Evolutionary conservation across 345 rosid species (phyloP).

Genomic region (Viola odorata): DNA sequence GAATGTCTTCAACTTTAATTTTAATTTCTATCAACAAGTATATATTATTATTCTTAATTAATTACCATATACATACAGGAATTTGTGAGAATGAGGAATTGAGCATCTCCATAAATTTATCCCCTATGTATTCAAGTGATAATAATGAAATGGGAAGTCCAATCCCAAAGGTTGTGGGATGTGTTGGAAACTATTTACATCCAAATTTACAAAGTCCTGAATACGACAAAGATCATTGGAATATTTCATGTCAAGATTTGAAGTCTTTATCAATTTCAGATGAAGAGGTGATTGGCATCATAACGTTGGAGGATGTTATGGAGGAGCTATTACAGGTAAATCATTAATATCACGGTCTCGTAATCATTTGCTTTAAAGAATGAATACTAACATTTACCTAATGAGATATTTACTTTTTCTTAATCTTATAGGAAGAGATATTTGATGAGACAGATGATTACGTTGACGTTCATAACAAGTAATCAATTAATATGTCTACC

Average conservation of each 20-base stretch:
- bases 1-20: not conserved
- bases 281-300: slow-evolving; percentile 67
- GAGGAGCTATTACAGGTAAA: slow-evolving; percentile 74
- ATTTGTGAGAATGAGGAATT: slow-evolving; percentile 17
- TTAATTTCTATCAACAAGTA: too few species aligned
- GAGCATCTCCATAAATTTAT: slow-evolving; percentile 17
- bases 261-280: slow-evolving; percentile 28
- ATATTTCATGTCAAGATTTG: slow-evolving; percentile 20
- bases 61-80: slow-evolving; percentile 16
- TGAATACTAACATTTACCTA: not conserved
- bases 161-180: too few species aligned
- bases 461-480: slow-evolving; percentile 54
- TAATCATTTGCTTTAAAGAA: not conserved
- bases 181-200: too few species aligned
- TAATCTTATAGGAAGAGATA: slow-evolving; percentile 60
- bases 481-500: slow-evolving; percentile 1
- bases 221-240: not conserved
- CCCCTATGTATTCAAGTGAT: slow-evolving; percentile 18
- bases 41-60: too few species aligned
- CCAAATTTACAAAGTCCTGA: too few species aligned
- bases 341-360: not conserved
- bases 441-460: slow-evolving; percentile 69
- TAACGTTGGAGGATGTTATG: slow-evolving; percentile 88
- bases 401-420: not conserved
- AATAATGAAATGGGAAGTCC: slow-evolving; percentile 20